phyloP scores from a whole-genome alignment of 192 early-diverging fungal species.

The Backusella australiensis region DNA sequence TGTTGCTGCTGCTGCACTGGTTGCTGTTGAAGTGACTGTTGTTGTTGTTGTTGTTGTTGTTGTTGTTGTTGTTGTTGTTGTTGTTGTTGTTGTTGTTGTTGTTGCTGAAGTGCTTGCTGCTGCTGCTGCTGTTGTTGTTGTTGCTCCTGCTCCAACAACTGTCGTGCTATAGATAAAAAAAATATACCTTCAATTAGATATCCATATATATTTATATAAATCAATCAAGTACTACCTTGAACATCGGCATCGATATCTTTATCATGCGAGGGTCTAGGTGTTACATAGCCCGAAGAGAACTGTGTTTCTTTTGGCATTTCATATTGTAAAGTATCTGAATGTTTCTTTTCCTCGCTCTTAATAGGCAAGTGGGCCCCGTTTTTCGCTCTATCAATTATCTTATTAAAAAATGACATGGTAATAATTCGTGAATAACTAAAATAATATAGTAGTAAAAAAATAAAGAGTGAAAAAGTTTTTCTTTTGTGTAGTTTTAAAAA shows the following conservation, averaged over 20 bases:
- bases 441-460: neutral
- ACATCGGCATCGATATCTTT: neutral
- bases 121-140: neutral
- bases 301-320: neutral
- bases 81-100: neutral
- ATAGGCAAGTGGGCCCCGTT: neutral
- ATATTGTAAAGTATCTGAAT: neutral
- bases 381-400: conserved; percentile 16
- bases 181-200: neutral
- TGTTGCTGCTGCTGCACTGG: neutral
- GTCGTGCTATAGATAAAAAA: neutral
- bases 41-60: neutral
- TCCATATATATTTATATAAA: neutral
- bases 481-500: neutral
- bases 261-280: conserved; percentile 19
- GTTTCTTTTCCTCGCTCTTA: neutral
- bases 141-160: neutral
- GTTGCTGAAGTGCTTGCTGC: neutral
- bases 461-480: neutral
- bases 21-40: neutral
- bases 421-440: neutral
- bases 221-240: conserved; percentile 3
- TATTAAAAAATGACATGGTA: conserved; percentile 12
- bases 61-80: neutral
- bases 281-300: conserved; percentile 12